These are phyloP conservation scores for Chalciporus piperatus DNA, from an alignment of 768 basidiomycete species.

Conservation along the genomic window DNA sequence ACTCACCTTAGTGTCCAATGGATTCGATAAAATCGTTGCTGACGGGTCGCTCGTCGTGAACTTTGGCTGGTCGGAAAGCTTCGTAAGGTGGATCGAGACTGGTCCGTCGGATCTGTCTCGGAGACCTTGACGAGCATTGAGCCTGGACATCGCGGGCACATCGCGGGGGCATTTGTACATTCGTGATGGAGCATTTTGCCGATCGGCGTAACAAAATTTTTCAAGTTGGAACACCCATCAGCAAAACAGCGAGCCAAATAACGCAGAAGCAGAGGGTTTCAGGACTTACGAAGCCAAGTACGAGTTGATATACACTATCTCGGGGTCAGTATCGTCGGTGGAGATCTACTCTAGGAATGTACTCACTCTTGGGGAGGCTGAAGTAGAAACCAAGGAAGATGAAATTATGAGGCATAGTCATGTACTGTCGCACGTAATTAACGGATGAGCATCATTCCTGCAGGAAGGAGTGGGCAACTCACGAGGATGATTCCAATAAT, in stretches of 20 bases:
- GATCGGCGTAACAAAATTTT: too few relatives aligned
- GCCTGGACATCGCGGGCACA: constrained; percentile 20
- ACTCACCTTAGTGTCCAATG: neutral
- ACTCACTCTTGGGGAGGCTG: constrained; percentile 50
- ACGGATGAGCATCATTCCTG: too few relatives aligned
- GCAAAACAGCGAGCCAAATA: neutral
- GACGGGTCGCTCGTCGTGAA: constrained; percentile 5
- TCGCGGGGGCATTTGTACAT: neutral
- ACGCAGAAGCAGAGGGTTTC: neutral
- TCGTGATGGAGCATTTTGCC: neutral
- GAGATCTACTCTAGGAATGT: neutral
- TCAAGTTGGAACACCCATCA: neutral
- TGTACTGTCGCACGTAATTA: constrained; percentile 29
- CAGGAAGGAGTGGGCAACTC: neutral
- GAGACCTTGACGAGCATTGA: constrained; percentile 46
- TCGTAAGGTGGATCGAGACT: constrained; percentile 46
- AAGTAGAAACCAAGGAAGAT: constrained; percentile 56
- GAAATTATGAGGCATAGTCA: constrained; percentile 53
- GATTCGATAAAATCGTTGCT: neutral
- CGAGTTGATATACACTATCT: constrained; percentile 53
- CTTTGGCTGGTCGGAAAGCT: neutral
- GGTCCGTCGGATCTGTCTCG: constrained; percentile 32
- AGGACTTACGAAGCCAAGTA: constrained; percentile 44
- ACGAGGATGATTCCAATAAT: constrained; percentile 42
- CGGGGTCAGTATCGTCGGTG: neutral